phyloP scores from a whole-genome alignment of 345 rosid genomes.

The Noccaea caerulescens region DNA sequence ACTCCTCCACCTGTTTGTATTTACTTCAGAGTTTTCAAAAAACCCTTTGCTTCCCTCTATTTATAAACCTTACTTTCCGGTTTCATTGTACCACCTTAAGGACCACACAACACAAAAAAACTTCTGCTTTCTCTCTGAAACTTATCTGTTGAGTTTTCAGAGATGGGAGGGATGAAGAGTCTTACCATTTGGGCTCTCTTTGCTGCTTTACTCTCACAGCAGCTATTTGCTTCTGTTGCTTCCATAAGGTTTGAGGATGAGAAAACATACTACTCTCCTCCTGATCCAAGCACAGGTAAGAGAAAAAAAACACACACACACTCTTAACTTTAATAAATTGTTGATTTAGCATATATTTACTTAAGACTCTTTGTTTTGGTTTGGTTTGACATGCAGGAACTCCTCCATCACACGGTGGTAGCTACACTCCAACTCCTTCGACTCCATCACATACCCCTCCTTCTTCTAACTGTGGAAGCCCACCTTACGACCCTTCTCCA shows the following conservation, averaged over 20 bases:
- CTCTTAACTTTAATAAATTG: neutral
- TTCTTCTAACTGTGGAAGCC: conserved; percentile 43
- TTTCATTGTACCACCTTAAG: conserved; percentile 25
- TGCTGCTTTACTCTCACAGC: conserved; percentile 53
- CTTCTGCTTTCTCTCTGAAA: conserved; percentile 23
- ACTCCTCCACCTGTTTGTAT: conserved; percentile 67
- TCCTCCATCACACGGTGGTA: conserved; percentile 48
- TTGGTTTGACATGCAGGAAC: conserved; percentile 45
- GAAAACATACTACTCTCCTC: conserved; percentile 74
- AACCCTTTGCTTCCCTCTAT: conserved; percentile 33
- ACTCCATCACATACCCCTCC: conserved; percentile 43
- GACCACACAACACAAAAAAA: conserved; percentile 8
- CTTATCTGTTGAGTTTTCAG: neutral
- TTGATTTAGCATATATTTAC: conserved; percentile 18
- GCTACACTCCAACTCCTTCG: conserved; percentile 35
- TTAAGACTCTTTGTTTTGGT: neutral
- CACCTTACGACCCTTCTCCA: conserved; percentile 52
- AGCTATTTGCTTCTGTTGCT: conserved; percentile 50
- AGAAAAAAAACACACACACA: neutral
- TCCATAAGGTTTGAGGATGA: conserved; percentile 55
- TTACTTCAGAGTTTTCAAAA: conserved; percentile 50
- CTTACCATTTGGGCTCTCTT: conserved; percentile 47
- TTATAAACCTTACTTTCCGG: conserved; percentile 34
- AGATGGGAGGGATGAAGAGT: conserved; percentile 44
- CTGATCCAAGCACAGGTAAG: conserved; percentile 57